Evolutionary conservation across 2,329 filamentous ascomycete genomes (phyloP).

Genomic region (Volutella citrinella): DNA sequence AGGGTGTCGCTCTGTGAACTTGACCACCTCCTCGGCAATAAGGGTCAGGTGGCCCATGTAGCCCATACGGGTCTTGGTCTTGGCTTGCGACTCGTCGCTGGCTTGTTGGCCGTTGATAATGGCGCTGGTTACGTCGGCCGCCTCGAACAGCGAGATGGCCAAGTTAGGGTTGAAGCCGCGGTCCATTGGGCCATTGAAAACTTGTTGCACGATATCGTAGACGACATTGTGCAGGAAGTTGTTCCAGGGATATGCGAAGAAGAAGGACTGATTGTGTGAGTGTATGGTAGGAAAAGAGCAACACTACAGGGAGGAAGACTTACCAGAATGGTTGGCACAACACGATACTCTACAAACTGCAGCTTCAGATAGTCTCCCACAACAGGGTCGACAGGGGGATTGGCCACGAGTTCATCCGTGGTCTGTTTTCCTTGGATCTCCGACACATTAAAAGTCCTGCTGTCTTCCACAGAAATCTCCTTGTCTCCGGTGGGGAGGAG

Average conservation of each 20-base stretch:
- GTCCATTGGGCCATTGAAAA: slow-evolving; percentile 98
- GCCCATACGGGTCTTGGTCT: slow-evolving; percentile 85
- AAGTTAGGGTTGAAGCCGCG: slow-evolving; percentile 87
- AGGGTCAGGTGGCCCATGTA: slow-evolving; percentile 98
- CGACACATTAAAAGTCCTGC: too few species aligned
- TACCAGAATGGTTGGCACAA: slow-evolving; percentile 94
- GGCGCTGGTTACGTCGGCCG: slow-evolving; percentile 81
- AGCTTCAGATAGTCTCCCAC: slow-evolving; percentile 95
- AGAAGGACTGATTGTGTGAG: slow-evolving; percentile 69
- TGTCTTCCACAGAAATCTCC: too few species aligned
- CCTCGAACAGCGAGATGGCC: slow-evolving; percentile 89
- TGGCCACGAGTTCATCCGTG: too few species aligned
- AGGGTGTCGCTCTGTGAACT: slow-evolving; percentile 92
- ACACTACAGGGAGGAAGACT: slow-evolving; percentile 30
- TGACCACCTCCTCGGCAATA: slow-evolving; percentile 97
- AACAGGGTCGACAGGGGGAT: slow-evolving; percentile 66
- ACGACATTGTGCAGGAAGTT: slow-evolving; percentile 99
- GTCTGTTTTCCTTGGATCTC: too few species aligned
- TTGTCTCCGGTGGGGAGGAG: too few species aligned
- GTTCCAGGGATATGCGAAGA: slow-evolving; percentile 98
- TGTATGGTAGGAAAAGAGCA: too few species aligned
- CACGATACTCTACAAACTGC: slow-evolving; percentile 90
- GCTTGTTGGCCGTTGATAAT: slow-evolving; percentile 88
- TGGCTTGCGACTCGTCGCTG: slow-evolving; percentile 80
- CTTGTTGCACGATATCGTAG: slow-evolving; percentile 97